Conservation (phyloP, 345 rosid genomes). For the Euphorbia peplus region DNA sequence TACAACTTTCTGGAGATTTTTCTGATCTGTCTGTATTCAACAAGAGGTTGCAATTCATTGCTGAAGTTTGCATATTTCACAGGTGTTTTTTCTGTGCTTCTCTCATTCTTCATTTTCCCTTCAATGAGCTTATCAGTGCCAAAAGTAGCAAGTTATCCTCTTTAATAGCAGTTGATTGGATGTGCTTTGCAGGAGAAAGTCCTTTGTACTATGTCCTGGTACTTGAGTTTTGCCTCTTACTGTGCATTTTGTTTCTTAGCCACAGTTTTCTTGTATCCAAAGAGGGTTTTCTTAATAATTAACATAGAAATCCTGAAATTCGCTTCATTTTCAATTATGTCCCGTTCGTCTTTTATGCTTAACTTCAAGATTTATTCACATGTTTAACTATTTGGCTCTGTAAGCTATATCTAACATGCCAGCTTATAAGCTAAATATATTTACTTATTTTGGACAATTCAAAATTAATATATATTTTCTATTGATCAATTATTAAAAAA, state of each 20-base stretch:
- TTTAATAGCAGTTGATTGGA: background rate
- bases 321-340: background rate
- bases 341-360: background rate
- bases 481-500: background rate
- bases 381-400: background rate
- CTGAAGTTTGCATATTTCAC: constrained; percentile 62
- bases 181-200: background rate
- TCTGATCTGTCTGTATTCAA: constrained; percentile 50
- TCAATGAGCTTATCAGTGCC: background rate
- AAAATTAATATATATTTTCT: background rate
- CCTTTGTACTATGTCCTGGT: background rate
- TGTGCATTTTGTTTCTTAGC: background rate
- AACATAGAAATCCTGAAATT: background rate
- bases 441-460: background rate
- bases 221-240: background rate
- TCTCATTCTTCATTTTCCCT: background rate
- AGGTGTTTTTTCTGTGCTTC: constrained; percentile 32
- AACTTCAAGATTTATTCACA: background rate
- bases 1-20: constrained; percentile 47
- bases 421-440: background rate
- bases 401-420: background rate
- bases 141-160: background rate
- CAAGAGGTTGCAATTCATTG: constrained; percentile 56
- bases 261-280: background rate
- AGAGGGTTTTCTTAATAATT: background rate